Evolutionary conservation across 306 rosid genomes (phyloP), one percentile per base, ranked within the genome.

Genomic region (Gastrolobium villosum): DNA sequence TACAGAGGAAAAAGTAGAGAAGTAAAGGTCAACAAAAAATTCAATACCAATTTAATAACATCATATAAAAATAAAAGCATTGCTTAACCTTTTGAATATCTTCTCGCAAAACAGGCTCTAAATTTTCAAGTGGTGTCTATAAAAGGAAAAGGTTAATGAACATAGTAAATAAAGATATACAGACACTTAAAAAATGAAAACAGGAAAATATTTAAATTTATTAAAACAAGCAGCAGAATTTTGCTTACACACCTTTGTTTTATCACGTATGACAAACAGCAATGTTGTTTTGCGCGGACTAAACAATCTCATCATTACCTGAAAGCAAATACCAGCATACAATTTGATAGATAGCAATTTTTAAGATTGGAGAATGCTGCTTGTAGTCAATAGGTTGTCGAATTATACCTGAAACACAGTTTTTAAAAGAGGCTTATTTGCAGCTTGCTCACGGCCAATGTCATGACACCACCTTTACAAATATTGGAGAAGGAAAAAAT

Each of bases 361-460:
- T 48, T 43, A 7, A 78, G 28, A 79, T 31, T 63, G 59, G 20
- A 44, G 75, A 32, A 20, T 75, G 67, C 35, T 36, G 6, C 43
- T 61, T 43, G 84, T 20, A 37, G 5, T 73, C 26, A 64, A 13
- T 20, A 74, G 65, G 54, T 45, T 20, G 20, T 45, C 26, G 41
- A 44, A 61, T 46, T 6, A 78, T 83, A 90, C 98, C 93, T 94
- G 96, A 83, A 94, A 94, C n/a, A 94, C 98, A 70, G 98, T 94
- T 77, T 94, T 94, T 7, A 94, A 77, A 45, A 94, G 98, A 26
- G 98, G 98, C 85, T 94, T 94, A 78, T 94, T 94, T 81, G 98
- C 98, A 49, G 98, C 98, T 88, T 94, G 98, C 87, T 94, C 98
- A 56, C 98, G 98, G 53, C 98, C 98, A 83, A 94, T 94, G 81